phyloP scores from a whole-genome alignment of 257 asterid species.

The Penstemon barbatus region DNA sequence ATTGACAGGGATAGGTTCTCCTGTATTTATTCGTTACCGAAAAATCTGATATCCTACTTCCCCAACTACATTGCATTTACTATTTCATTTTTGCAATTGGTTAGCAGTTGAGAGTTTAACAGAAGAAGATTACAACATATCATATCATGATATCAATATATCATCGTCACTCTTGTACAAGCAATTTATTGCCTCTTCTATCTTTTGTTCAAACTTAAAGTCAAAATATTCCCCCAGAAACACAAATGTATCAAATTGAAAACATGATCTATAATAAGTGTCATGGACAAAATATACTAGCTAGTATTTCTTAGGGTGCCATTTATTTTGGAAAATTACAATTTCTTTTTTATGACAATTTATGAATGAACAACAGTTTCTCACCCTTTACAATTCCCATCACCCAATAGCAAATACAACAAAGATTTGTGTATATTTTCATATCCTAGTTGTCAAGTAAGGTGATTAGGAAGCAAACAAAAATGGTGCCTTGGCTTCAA shows the following conservation, averaged over 20 bases:
- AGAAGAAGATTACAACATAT: background rate
- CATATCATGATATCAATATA: too few relatives aligned
- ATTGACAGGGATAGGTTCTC: background rate
- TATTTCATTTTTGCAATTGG: slow-evolving; percentile 22
- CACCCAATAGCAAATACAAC: slow-evolving; percentile 36
- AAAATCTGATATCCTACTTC: slow-evolving; percentile 24
- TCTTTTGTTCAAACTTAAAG: background rate
- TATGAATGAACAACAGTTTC: slow-evolving; percentile 29
- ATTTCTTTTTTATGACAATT: slow-evolving; percentile 36
- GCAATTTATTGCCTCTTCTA: slow-evolving; percentile 8
- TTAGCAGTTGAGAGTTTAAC: slow-evolving; percentile 32
- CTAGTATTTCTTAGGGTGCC: slow-evolving; percentile 26
- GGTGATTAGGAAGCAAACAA: slow-evolving; percentile 45
- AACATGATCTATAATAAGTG: background rate
- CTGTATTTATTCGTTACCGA: background rate
- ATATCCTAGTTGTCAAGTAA: slow-evolving; percentile 41
- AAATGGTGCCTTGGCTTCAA: slow-evolving; percentile 33
- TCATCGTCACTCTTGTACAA: background rate
- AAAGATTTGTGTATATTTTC: slow-evolving; percentile 38
- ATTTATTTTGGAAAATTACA: slow-evolving; percentile 45
- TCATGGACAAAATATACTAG: slow-evolving; percentile 23
- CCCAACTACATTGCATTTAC: slow-evolving; percentile 46
- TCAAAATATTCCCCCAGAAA: background rate
- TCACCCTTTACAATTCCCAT: slow-evolving; percentile 38
- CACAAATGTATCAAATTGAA: background rate